Base-by-base conservation (phyloP, 2,329 filamentous ascomycete species). In the Diaporthe humulicola region DNA sequence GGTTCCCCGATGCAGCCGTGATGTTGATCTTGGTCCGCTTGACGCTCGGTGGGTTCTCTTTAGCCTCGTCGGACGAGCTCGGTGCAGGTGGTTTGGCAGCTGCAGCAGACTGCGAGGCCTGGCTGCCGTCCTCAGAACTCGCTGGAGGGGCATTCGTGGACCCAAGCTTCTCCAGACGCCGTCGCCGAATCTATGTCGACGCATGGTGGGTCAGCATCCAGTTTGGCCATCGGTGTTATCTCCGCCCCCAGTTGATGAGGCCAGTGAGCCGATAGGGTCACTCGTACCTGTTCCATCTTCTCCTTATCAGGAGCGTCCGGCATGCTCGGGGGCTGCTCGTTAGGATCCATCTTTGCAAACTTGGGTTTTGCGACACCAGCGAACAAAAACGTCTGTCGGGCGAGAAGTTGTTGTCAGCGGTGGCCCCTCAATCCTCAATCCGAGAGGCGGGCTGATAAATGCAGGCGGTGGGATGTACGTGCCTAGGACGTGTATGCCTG, bases 241-340 rank as follows among this genome's bases (percentile, higher is more conserved):
- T 33, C n/a, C 38, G n/a, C n/a, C 48, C 48, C 19, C 64, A 25
- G 17, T 40, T 14, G 33, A 40, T 12, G 14, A 69, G 45, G 64
- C 33, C 48, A 25, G 33, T 14, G 45, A 48, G 4, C 28, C 38
- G 38, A 17, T 19, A 17, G 33, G 14, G 30, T 54, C 48, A 25
- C 48, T 40, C 70, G 80, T 81, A 87, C 88, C 86, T 89, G 87
- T 75, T 89, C 88, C 88, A 90, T 90, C 81, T 88, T 90, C 80
- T 90, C 88, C 79, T 88, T 87, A 78, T 90, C 88, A 30, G 89
- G 89, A 75, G 87, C 89, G 78, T 90, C 89, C 66, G 84, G 84
- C 78, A 83, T 83, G 33, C 48, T 81, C 28, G 81, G 77, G 30
- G 78, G 83, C 77, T 85, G 84, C 74, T 87, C 84, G 81, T 85